A percentile compares a stretch with the other conserved stretches of the same genome.
Evolutionary conservation across 345 rosid genomes (phyloP).

Genomic region (Limnanthes douglasii): DNA sequence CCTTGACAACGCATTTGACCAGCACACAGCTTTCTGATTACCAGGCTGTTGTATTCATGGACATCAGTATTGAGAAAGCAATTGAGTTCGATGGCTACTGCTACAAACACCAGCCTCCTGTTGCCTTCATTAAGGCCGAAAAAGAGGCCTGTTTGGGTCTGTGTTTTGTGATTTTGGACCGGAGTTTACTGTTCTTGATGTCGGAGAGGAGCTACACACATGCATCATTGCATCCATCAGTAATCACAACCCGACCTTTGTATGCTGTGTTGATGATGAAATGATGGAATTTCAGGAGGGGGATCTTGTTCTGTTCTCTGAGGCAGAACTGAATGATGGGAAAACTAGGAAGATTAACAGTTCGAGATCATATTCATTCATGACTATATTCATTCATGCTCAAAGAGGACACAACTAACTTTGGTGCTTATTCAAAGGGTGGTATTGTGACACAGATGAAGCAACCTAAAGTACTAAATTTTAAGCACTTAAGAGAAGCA

Average conservation of each 20-base stretch:
- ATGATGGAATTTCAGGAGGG: constrained; percentile 96
- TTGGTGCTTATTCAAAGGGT: constrained; percentile 60
- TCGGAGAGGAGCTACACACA: constrained; percentile 87
- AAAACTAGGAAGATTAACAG: constrained; percentile 81
- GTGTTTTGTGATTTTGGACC: constrained; percentile 98
- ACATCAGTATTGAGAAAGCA: constrained; percentile 60
- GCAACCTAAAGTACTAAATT: constrained; percentile 69
- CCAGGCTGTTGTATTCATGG: constrained; percentile 91
- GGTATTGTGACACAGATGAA: constrained; percentile 97
- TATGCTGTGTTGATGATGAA: constrained; percentile 94
- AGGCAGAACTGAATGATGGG: constrained; percentile 87
- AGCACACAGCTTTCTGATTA: constrained; percentile 69
- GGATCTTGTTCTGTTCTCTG: constrained; percentile 89
- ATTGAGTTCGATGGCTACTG: constrained; percentile 74
- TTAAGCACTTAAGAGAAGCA: constrained; percentile 85
- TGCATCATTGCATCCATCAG: constrained; percentile 92
- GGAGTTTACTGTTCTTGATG: constrained; percentile 75
- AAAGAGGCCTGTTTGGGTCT: constrained; percentile 93
- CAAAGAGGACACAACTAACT: constrained; percentile 71
- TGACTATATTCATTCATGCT: constrained; percentile 78
- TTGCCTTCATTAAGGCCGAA: constrained; percentile 82
- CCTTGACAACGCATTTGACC: constrained; percentile 50
- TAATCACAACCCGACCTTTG: constrained; percentile 72
- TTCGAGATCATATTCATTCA: constrained; percentile 75
- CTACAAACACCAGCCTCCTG: constrained; percentile 75